Percentiles rank a stretch among this genome's conserved stretches.
Evolutionary conservation across 345 rosid species (phyloP).

Genomic region (Combretum micranthum): DNA sequence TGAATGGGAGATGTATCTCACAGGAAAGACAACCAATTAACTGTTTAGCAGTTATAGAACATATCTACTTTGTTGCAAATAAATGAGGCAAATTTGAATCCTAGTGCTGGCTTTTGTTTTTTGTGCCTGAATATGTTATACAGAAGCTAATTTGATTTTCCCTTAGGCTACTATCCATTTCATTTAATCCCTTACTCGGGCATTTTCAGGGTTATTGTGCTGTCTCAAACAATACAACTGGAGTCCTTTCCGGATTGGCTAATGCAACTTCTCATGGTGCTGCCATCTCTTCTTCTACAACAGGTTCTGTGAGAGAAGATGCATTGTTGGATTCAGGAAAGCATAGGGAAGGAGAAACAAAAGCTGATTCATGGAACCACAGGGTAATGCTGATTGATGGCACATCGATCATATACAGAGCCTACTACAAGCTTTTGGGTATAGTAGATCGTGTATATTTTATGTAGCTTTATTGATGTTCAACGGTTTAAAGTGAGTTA

Average conservation of each 20-base stretch:
- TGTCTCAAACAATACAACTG: constrained; percentile 22
- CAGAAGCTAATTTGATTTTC: neutral
- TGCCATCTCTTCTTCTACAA: constrained; percentile 24
- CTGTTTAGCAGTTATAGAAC: too few species aligned
- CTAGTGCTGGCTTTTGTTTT: too few species aligned
- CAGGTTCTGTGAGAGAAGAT: constrained; percentile 16
- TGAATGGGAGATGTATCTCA: too few species aligned
- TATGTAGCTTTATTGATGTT: neutral
- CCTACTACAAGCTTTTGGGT: constrained; percentile 97
- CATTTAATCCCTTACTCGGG: constrained; percentile 1
- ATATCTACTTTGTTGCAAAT: too few species aligned
- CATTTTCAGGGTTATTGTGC: constrained; percentile 39
- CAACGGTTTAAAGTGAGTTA: too few species aligned
- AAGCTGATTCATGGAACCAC: constrained; percentile 36
- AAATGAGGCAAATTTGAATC: too few species aligned
- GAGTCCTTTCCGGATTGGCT: constrained; percentile 20
- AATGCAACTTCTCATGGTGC: constrained; percentile 21
- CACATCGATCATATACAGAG: constrained; percentile 84
- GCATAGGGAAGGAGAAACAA: constrained; percentile 26
- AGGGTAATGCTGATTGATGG: constrained; percentile 97
- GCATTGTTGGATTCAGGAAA: constrained; percentile 18
- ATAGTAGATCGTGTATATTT: neutral
- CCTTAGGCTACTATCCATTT: too few species aligned
- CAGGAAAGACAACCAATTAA: too few species aligned
- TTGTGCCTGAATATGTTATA: too few species aligned